A percentile compares a stretch with the other conserved stretches of the same genome.
Conservation (phyloP, 352 stramenopile species). For the Phytopythium chamaehyphon region DNA sequence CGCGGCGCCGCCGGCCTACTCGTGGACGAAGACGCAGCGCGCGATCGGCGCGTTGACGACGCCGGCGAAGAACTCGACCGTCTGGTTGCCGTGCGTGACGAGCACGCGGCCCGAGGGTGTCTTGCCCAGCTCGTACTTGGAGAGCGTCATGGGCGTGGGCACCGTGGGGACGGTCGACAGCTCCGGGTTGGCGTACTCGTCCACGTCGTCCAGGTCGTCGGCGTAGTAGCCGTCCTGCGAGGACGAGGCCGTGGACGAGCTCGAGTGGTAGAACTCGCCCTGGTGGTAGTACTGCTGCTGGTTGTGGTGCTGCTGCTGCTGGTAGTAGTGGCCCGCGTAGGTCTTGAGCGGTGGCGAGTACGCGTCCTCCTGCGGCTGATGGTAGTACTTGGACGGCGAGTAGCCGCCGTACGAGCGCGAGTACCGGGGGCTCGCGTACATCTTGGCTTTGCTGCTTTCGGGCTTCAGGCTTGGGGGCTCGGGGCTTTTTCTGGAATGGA, state of each 20-base stretch:
- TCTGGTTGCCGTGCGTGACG: conserved; percentile 76
- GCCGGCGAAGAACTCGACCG: conserved; percentile 82
- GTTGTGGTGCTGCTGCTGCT: conserved; percentile 23
- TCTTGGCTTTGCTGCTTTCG: no score
- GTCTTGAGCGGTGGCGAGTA: conserved; percentile 40
- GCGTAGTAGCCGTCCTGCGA: conserved; percentile 76
- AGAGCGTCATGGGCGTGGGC: conserved; percentile 62
- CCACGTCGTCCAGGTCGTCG: conserved; percentile 69
- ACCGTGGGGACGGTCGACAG: conserved; percentile 80
- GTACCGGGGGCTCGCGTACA: conserved; percentile 37
- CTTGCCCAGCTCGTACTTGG: conserved; percentile 73
- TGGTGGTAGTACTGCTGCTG: conserved; percentile 53
- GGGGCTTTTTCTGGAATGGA: conserved; percentile 40
- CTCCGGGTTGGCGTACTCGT: conserved; percentile 61
- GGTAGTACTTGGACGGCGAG: conserved; percentile 26
- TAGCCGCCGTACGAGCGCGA: conserved; percentile 27
- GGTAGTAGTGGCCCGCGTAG: conserved; percentile 31
- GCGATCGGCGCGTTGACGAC: conserved; percentile 67
- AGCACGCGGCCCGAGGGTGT: conserved; percentile 75
- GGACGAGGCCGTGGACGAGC: conserved; percentile 73
- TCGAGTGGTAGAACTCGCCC: conserved; percentile 66
- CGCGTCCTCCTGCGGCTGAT: conserved; percentile 9
- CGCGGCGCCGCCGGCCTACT: conserved; percentile 25
- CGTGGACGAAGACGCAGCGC: conserved; percentile 59
- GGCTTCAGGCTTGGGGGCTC: conserved; percentile 1